phyloP scores from a whole-genome alignment of 129 eudicot species.

The Helianthus tuberosus region DNA sequence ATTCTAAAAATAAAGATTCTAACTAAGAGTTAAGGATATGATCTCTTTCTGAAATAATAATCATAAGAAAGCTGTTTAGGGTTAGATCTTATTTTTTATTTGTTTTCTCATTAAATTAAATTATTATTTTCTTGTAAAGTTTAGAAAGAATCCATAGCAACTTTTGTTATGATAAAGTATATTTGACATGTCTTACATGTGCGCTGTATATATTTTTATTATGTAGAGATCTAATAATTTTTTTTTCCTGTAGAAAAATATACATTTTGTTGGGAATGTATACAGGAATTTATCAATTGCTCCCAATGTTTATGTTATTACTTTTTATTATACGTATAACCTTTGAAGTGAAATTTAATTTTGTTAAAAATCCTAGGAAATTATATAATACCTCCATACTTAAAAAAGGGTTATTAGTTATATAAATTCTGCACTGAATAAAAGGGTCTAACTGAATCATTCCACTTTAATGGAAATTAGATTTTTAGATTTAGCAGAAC shows the following conservation, averaged over 20 bases:
- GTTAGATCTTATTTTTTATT: background rate
- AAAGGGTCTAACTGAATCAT: too few relatives aligned
- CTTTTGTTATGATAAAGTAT: conserved; percentile 2
- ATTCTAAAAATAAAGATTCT: background rate
- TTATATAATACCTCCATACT: too few relatives aligned
- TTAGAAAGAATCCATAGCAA: conserved; percentile 9
- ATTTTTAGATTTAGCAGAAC: too few relatives aligned
- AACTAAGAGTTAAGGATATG: conserved; percentile 14
- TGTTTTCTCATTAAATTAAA: background rate
- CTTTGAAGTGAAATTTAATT: background rate
- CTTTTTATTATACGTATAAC: background rate
- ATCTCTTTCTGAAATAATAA: conserved; percentile 8
- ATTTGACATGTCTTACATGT: background rate
- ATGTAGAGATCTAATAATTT: background rate
- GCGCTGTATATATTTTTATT: background rate
- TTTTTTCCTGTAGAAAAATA: background rate
- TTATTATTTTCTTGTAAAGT: background rate
- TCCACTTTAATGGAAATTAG: too few relatives aligned
- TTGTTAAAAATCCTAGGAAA: too few relatives aligned
- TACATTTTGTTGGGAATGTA: background rate
- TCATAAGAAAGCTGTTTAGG: background rate
- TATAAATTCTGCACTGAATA: too few relatives aligned
- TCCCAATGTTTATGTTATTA: background rate
- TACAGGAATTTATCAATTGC: too few relatives aligned
- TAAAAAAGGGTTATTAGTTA: too few relatives aligned